Base-by-base conservation (phyloP, 2,329 filamentous ascomycete species). In the Microdochium nivale region DNA sequence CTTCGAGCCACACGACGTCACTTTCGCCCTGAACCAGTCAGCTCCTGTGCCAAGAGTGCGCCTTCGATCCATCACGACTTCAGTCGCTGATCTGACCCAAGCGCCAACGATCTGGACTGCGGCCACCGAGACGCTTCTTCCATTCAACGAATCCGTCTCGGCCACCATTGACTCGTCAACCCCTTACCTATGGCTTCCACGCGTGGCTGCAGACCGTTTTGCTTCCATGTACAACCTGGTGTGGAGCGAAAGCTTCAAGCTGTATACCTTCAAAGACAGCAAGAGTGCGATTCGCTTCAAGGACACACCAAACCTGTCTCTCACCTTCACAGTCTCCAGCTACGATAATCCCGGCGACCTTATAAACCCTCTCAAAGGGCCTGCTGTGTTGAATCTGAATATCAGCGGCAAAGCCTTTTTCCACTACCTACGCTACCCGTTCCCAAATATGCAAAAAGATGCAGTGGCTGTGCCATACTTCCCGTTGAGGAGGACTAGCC, bases 111-210 rank as follows among this genome's bases (percentile, higher is more conserved):
- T 67, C 25, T 79, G 77, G 76, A 58, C 63, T 13, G 67, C 70
- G 1, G 58, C 64, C 3, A 65, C 66, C 1, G 55, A 63, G 10
- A 51, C 66, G 5, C 62, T 81, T 21, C 72, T 72, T 2, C 62
- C 60, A 23, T 78, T 75, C 66, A 70, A 74, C 51, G 69, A 72
- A 44, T 70, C 75, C 2, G 73, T 78, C 35, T 68, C 66, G 8
- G 78, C 79, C 23, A 60, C 80, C 50, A 78, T 88, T 52, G 84
- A 88, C 62, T 83, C 79, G 54, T 80, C 81, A 0, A 80, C 83
- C 1, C 79, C 83, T 1, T 83, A 80, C 56, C 67, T 87, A 3
- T 87, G 80, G 78, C 70, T 87, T 3, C 84, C 84, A 0, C 63
- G 73, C 27, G 59, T 63, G 2, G 71, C 86, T 14, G 89, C 86